phyloP scores from a whole-genome alignment of 192 early-diverging fungal species.

The Backusella luteola region DNA sequence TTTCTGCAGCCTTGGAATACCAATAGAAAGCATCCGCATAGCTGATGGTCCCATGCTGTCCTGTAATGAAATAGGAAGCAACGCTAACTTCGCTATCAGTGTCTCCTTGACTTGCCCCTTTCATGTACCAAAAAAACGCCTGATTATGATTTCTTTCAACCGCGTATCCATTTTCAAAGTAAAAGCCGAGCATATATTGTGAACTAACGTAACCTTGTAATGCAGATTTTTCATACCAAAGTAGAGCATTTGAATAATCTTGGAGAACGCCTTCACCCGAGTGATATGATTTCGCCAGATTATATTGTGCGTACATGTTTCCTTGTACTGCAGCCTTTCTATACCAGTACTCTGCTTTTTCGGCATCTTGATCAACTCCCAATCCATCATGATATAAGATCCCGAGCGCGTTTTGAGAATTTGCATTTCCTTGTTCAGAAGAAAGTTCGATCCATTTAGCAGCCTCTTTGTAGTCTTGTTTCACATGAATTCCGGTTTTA shows the following conservation, averaged over 20 bases:
- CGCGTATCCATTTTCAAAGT: background rate
- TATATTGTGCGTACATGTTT: constrained; percentile 69
- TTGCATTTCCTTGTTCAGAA: constrained; percentile 56
- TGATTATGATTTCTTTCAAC: background rate
- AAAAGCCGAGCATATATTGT: background rate
- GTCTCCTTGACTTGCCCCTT: background rate
- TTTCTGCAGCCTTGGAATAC: background rate
- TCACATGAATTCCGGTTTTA: constrained; percentile 82
- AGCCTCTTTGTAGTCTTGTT: constrained; percentile 59
- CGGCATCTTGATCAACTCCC: constrained; percentile 53
- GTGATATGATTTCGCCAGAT: constrained; percentile 72
- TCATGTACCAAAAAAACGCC: constrained; percentile 7
- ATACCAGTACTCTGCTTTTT: constrained; percentile 72
- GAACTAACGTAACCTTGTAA: background rate
- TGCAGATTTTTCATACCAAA: background rate
- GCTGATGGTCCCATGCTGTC: constrained; percentile 7
- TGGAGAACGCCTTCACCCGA: constrained; percentile 50
- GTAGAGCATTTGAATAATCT: background rate
- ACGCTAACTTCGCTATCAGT: constrained; percentile 2
- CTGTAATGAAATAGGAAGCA: constrained; percentile 23
- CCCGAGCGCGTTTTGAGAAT: constrained; percentile 74
- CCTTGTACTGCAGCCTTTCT: constrained; percentile 54
- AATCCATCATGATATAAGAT: constrained; percentile 73
- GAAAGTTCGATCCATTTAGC: constrained; percentile 76
- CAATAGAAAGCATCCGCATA: background rate